Base-by-base conservation (phyloP, 345 rosid species). In the Eucalyptus victrix region DNA sequence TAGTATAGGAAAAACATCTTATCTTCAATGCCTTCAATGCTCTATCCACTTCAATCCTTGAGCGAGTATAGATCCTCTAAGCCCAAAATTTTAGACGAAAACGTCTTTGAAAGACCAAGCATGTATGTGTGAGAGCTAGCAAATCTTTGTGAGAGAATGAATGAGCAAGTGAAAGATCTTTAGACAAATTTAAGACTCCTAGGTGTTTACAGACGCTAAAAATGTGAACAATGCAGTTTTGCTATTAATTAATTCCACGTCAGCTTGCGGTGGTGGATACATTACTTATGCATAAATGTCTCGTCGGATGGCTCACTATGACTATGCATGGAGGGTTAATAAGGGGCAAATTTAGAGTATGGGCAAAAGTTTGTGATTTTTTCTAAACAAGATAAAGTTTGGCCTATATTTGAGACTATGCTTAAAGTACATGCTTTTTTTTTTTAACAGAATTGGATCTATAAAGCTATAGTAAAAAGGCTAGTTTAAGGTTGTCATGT, bases 271-370 rank as follows among this genome's bases (percentile, higher is more conserved):
- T 56, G 62, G 13, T 24, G 6, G 26, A 56, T 9, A 9, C 2
- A 56, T 56, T 56, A 6, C 30, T 56, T 23, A 56, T 24, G 12
- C 0, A 3, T 8, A 9, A 56, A 56, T 56, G 28, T 24, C 12
- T 0, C 6, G 0, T 56, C 3, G 1, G 12, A 24, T 56, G 28
- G 0, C 28, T 56, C 5, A 23, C 1, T 4, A 1, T 54, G 58
- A 56, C 6, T 23, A 24, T 56, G 13, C 12, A 56, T 4, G 5
- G 62, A 24, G 12, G 6, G 30, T 24, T 56, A 56, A 56, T 0
- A 0, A 1, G 0, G 12, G 62, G 6, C 1, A 4, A 0, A 56
- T 24, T 24, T 56, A 24, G 1, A 0, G 2, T 23, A 23, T 0
- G 8, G 1, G 60, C 1, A 12, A 56, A 56, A 56, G 12, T 21